Evolutionary conservation across 1,139 yeast genomes (phyloP).

Genomic region (Hyphopichia fennica): DNA sequence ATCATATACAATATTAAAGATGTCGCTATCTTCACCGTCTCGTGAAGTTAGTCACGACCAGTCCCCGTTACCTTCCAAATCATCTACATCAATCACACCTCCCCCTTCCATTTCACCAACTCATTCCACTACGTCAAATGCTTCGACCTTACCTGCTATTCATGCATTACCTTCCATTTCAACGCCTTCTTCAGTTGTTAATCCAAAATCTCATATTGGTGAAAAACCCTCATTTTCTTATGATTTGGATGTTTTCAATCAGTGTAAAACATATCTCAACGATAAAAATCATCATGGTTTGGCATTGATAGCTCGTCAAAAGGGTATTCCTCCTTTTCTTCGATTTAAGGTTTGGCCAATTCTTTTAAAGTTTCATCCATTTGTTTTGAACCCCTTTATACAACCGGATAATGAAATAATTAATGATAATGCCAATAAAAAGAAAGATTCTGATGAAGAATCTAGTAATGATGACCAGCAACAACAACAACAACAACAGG

Average conservation of each 20-base stretch:
- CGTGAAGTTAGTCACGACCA: no score
- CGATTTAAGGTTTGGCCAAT: conserved; percentile 86
- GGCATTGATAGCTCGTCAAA: conserved; percentile 77
- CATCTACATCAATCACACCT: conserved; percentile 1
- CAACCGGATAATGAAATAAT: conserved; percentile 49
- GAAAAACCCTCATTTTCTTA: conserved; percentile 40
- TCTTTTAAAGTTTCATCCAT: conserved; percentile 78
- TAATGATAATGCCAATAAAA: conserved; percentile 7
- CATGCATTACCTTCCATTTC: conserved; percentile 4
- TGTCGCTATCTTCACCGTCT: no score
- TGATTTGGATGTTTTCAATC: conserved; percentile 39
- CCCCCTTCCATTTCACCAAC: conserved; percentile 1
- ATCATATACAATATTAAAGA: no score
- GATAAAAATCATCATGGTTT: conserved; percentile 63
- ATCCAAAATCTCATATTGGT: conserved; percentile 2
- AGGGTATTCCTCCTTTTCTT: conserved; percentile 82
- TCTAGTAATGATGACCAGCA: not conserved
- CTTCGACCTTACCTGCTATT: conserved; percentile 3
- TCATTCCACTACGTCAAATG: conserved; percentile 1
- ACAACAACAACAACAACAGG: no score
- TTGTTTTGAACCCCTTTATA: conserved; percentile 72
- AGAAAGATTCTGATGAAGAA: not conserved
- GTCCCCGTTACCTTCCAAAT: no score
- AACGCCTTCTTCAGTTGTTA: not conserved
- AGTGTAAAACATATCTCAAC: conserved; percentile 43